Base-by-base conservation (phyloP, 306 rosid genomes). In the Begonia masoniana region DNA sequence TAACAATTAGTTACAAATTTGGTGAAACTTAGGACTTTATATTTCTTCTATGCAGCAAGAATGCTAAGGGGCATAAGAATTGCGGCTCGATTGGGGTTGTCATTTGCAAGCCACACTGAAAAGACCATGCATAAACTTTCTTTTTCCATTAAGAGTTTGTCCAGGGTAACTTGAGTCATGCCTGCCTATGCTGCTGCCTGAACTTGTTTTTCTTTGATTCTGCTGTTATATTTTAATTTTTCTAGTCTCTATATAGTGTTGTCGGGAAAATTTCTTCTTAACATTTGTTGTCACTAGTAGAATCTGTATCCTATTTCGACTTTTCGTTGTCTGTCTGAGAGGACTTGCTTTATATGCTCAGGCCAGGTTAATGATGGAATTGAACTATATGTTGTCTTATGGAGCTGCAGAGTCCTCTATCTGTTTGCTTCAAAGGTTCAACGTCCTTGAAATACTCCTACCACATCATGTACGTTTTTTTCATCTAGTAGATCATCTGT, bases 61-160 rank as follows among this genome's bases (percentile, higher is more conserved):
- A 85, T 89, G 72, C 72, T 89, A 64, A 87, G 97, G 16, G 97
- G 91, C 65, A 64, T 89, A 71, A 78, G 97, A 85, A 76, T 89
- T 75, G 91, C 94, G 41, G 97, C 97, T 69, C 91, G 97, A 56
- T 78, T 91, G 51, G 81, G 96, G 39, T 81, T 91, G 59, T 74
- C 92, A 51, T 58, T 91, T 67, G 74, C 96, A 60, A 71, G 59
- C 66, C 88, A 64, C 24, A 80, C 80, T 14, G 73, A 62, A 60
- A 58, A 53, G 15, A 79, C 75, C 10, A 75, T 75, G 43, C 66
- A n/a, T 48, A 51, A 43, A 24, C 68, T 69, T 58, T 79, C 78
- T 60, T 46, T 70, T 50, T 69, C 74, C 41, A 57, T 79, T 43
- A 50, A 35, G 50, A 43, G 41, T 12, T 50, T 79, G 67, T 55